Conservation (phyloP, 2,329 filamentous ascomycete species). For the Cladosporium colombiae region DNA sequence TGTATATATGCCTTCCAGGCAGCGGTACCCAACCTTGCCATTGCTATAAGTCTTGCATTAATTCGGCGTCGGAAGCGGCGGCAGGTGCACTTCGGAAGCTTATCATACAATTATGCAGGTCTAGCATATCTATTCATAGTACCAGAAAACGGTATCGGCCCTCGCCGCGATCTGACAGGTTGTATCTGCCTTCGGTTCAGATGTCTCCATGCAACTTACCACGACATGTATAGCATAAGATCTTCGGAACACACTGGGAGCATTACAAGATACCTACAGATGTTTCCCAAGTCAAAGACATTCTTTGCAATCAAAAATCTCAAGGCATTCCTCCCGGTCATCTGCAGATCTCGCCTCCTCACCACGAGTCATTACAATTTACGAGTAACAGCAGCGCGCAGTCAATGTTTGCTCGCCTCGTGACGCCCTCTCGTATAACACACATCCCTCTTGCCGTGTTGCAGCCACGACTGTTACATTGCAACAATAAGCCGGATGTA, state of each 20-base stretch:
- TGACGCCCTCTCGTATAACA: constrained; percentile 8
- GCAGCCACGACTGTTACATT: neutral
- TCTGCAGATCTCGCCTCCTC: neutral
- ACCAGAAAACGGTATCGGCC: neutral
- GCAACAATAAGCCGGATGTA: neutral
- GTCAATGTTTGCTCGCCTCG: neutral
- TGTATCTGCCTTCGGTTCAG: neutral
- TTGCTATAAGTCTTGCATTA: neutral
- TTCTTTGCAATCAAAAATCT: neutral
- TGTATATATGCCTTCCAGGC: neutral
- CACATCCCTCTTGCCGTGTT: neutral
- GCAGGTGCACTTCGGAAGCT: neutral
- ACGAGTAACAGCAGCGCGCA: neutral
- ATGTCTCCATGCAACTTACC: neutral
- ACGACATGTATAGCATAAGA: neutral
- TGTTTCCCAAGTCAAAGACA: neutral
- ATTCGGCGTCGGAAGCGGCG: neutral
- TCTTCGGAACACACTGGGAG: neutral
- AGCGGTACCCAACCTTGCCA: neutral
- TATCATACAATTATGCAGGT: neutral
- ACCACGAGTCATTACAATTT: neutral
- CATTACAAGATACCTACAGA: neutral
- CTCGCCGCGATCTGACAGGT: neutral
- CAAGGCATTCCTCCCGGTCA: neutral
- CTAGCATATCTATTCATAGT: neutral